Base-by-base conservation (phyloP, 495 filamentous ascomycete genomes). In the Astrocystis sublimbata region DNA sequence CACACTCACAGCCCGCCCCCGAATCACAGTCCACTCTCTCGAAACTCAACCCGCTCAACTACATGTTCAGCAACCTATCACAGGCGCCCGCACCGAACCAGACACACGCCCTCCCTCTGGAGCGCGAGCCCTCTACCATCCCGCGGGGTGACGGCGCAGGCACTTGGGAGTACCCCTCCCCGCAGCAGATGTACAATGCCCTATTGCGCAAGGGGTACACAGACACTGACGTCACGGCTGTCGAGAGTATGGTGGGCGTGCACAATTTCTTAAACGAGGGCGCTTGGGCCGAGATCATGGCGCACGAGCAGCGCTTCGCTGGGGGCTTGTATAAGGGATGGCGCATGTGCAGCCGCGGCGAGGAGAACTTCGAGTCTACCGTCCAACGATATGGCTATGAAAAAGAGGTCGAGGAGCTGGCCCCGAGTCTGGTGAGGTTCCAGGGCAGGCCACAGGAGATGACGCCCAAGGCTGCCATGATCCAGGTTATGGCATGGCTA, bases 131-230 rank as follows among this genome's bases (percentile, higher is more conserved):
- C 9, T 93, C 90, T 17, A 88, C 92, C 2, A 99, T 99, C 62
- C 94, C 96, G 21, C 85, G 88, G 57, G 92, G 90, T 64, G 85
- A 88, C 66, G 83, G 81, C 40, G 78, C 84, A 17, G 86, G 86
- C 12, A 94, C 92, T 68, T 98, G 94, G 94, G 96, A 97, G 73
- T 98, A 98, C 71, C 96, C 94, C 0, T 97, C 92, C 0, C 93
- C 96, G 9, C 96, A 98, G 77, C 94, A 98, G 73, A 98, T 98
- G 94, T 98, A 97, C 78, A 99, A 98, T 70, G 94, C 96, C 0
- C 88, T 98, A 80, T 76, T 96, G 56, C 88, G 96, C 53, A 98
- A 99, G 75, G 94, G 94, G 19, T 92, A 96, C 75, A 93, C 90
- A 0, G 92, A 97, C 69, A 97, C 93, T 0, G 92, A 94, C 46